Conservation (phyloP, 495 filamentous ascomycete species). For the Penicillium riverlandense region DNA sequence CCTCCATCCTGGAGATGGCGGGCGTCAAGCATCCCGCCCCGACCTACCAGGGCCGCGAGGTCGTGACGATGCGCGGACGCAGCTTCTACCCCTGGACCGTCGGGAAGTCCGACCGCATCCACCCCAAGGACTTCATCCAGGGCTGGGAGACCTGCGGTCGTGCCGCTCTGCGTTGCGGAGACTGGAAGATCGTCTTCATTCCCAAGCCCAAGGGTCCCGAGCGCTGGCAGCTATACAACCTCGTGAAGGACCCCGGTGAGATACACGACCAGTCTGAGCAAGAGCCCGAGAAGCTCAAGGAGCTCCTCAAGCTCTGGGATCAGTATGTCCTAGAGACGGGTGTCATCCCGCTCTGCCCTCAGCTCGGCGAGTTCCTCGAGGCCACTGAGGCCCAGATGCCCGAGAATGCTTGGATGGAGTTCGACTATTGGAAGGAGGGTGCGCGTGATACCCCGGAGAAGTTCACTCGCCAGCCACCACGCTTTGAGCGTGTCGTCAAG, state of each 20-base stretch:
- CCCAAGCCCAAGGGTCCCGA: slow-evolving; percentile 43
- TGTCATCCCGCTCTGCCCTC: slow-evolving; percentile 39
- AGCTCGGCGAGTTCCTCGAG: slow-evolving; percentile 39
- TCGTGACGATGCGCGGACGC: slow-evolving; percentile 53
- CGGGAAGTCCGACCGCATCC: slow-evolving; percentile 28
- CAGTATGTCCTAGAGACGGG: slow-evolving; percentile 56
- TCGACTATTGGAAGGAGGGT: slow-evolving; percentile 60
- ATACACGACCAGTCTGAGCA: slow-evolving; percentile 51
- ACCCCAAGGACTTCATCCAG: slow-evolving; percentile 39
- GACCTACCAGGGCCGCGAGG: slow-evolving; percentile 46
- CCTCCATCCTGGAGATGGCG: slow-evolving; percentile 54
- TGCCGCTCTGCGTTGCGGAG: slow-evolving; percentile 35
- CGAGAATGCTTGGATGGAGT: slow-evolving; percentile 63
- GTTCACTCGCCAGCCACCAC: slow-evolving; percentile 44
- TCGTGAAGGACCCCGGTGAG: slow-evolving; percentile 39
- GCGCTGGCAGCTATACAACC: slow-evolving; percentile 43
- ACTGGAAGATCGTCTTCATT: slow-evolving; percentile 45
- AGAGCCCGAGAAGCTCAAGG: slow-evolving; percentile 48
- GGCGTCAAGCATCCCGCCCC: slow-evolving; percentile 52
- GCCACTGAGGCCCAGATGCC: slow-evolving; percentile 61
- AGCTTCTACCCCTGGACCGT: slow-evolving; percentile 37
- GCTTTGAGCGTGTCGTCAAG: slow-evolving; percentile 46
- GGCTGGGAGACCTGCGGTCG: slow-evolving; percentile 44
- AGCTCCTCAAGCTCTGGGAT: slow-evolving; percentile 47
- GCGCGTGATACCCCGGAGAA: slow-evolving; percentile 49